Base-by-base conservation (phyloP, 495 filamentous ascomycete species). In the Xylaria castorea region DNA sequence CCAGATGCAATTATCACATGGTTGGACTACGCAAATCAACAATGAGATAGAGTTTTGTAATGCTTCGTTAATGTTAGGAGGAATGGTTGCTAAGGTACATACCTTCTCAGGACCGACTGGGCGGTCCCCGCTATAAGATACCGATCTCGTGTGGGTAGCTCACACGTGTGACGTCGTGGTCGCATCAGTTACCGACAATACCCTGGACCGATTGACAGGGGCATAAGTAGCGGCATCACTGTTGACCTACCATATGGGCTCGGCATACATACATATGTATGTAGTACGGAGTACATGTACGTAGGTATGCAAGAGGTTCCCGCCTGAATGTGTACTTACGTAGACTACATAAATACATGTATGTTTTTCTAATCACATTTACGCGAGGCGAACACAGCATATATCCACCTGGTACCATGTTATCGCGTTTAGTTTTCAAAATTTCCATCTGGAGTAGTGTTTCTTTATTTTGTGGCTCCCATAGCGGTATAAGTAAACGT, bases 81-180 rank as follows among this genome's bases (percentile, higher is more conserved):
- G 50, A 53, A 53, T 51, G 50, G 50, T 53, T 12, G 50, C 22
- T 53, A 48, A n/a, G 50, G 50, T 53, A 25, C n/a, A n/a, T n/a
- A n/a, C n/a, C n/a, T n/a, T 53, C 50, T 27, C 50, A 60, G 27
- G 16, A 36, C 58, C 58, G 53, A 32, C 51, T 27, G 27, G 27
- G 30, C n/a, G 55, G 55, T 14, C 58, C 58, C 58, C 58, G 58
- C 58, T 38, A 8, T 22, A 38, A 61, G 58, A 34, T 18, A 38
- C 34, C n/a, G 32, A 38, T n/a, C 34, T 20, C 34, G 58, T 61
- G 58, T 38, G 8, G 34, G 11, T 6, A n/a, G 34, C 58, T 38
- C 34, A 61, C 58, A 61, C 34, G 34, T 61, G 58, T 61, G 58
- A 61, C 58, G 58, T 61, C 58, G 58, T 61, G 32, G 58, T 38